Conservation (phyloP, 1,139 yeast species). For the Yamadazyma spencermartinsiae region DNA sequence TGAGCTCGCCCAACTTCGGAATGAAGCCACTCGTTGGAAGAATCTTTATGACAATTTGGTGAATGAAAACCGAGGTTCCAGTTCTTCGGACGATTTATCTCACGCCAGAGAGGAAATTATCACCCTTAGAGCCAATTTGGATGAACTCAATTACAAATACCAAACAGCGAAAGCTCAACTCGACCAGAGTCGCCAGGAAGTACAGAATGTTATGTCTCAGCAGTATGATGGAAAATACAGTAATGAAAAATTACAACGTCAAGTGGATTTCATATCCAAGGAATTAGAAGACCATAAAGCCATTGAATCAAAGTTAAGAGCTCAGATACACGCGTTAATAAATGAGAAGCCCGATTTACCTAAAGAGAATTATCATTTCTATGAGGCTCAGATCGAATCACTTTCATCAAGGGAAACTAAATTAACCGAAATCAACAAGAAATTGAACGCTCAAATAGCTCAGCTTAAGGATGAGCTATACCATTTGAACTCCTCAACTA, state of each 20-base stretch:
- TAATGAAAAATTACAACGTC: constrained; percentile 14
- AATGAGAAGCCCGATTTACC: constrained; percentile 15
- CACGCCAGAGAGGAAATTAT: constrained; percentile 11
- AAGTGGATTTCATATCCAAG: constrained; percentile 16
- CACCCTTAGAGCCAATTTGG: constrained; percentile 6
- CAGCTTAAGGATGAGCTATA: constrained; percentile 22
- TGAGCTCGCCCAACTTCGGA: constrained; percentile 6
- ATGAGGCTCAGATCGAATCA: constrained; percentile 22
- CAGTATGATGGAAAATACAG: constrained; percentile 7
- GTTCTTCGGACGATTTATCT: constrained; percentile 7
- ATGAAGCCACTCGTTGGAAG: constrained; percentile 10
- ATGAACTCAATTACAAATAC: constrained; percentile 9
- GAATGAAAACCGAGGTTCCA: constrained; percentile 9
- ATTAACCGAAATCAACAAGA: constrained; percentile 18
- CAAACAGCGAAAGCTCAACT: constrained; percentile 8
- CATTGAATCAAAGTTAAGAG: constrained; percentile 22
- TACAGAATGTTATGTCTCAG: constrained; percentile 6
- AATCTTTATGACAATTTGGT: constrained; percentile 8
- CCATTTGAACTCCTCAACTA: constrained; percentile 17
- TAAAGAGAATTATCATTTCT: constrained; percentile 12
- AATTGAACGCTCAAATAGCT: constrained; percentile 22
- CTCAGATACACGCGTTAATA: constrained; percentile 25
- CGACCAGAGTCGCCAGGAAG: constrained; percentile 10
- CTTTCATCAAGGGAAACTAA: constrained; percentile 20
- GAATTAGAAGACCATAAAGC: constrained; percentile 25